phyloP scores from a whole-genome alignment of 176 grass and related monocot species.

The Oryza longistaminata region DNA sequence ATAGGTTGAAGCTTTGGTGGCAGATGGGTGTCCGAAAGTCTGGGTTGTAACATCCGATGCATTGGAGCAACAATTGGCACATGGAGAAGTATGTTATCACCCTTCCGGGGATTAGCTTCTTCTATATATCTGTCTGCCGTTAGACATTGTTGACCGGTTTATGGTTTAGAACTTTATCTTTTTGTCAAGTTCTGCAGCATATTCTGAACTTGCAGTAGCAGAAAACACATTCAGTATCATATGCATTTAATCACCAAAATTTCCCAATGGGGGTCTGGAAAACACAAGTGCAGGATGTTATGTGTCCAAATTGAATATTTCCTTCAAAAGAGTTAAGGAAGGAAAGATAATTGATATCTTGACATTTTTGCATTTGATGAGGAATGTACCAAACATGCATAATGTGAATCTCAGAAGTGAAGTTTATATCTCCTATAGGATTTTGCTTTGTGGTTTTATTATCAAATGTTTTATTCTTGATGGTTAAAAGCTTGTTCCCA shows the following conservation, averaged over 20 bases:
- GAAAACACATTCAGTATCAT: neutral
- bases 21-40: constrained; percentile 80
- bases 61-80: constrained; percentile 71
- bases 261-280: neutral
- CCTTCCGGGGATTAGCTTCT: constrained; percentile 6
- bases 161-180: neutral
- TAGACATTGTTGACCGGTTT: constrained; percentile 10
- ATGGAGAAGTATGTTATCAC: constrained; percentile 59
- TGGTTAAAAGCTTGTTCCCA: neutral
- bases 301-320: neutral
- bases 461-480: constrained; percentile 4
- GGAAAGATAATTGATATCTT: neutral
- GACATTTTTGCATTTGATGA: neutral
- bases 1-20: constrained; percentile 86
- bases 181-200: constrained; percentile 5
- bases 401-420: neutral
- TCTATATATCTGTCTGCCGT: neutral
- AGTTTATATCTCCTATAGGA: neutral
- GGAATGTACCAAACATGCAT: neutral
- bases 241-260: neutral
- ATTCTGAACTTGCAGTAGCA: neutral
- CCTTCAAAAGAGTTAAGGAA: neutral
- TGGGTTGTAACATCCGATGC: constrained; percentile 90
- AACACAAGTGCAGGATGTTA: constrained; percentile 3
- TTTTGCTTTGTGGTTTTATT: neutral